Base-by-base conservation (phyloP, 1,139 yeast species). In the Debaryomycetaceae sp. region DNA sequence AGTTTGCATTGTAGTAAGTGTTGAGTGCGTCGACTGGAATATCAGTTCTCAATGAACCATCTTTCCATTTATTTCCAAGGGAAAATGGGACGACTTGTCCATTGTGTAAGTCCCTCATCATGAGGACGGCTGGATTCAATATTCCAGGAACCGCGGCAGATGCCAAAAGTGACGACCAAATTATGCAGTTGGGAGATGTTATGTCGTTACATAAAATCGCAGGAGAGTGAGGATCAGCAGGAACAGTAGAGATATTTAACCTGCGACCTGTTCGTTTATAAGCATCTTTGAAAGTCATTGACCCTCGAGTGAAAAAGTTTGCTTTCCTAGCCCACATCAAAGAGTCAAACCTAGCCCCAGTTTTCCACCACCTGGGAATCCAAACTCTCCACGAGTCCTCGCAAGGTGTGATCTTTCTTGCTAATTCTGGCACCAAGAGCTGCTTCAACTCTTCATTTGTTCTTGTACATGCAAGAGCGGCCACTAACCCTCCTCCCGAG, bases 101-200 rank as follows among this genome's bases (percentile, higher is more conserved):
- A 4, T 58, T 57, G 6, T 64, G 61, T 5, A 72, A 67, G 35
- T 73, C 73, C 50, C 82, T 83, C 80, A 79, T 82, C 91, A 85
- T 83, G 40, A 86, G 63, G 5, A 83, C 88, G 22, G 85, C 92
- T 0, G 95, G 95, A 45, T 83, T 83, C 41, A 86, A 64, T n/a
- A 86, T 83, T 0, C 94, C 94, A 0, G 94, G 94, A 6, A 86
- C 94, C 0, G 94, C 94, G 4, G 88, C 79, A 9, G 89, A 81
- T 0, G 94, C 94, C 35, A 86, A 64, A 46, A 86, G 63, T 0
- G 91, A 70, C 2, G 87, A 80, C 94, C 94, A 86, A 16, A 86
- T 81, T n/a, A 85, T 82, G 55, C 92, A 84, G 56, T 83, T 77
- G 8, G 94, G 94, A 6, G 91, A 78, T 0, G 94, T 86, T 41